These are phyloP conservation scores for Pelargonium citronellum DNA, from an alignment of 441 rosid genomes.

Conservation along the genomic window DNA sequence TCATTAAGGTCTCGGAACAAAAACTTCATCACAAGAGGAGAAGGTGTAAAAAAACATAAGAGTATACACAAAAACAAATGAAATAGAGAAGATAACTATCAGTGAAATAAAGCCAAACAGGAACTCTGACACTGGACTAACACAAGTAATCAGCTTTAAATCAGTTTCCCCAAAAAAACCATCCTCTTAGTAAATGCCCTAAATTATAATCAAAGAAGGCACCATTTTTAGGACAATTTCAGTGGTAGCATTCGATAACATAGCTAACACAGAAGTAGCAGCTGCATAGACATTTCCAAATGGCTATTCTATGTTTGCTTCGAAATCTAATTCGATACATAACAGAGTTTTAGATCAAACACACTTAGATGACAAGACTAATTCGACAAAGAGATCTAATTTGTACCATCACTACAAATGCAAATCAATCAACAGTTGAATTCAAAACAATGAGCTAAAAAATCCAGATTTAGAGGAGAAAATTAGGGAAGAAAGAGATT, in stretches of 20 bases:
- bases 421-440: no score
- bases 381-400: no score
- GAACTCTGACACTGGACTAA: neutral
- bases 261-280: neutral
- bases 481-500: conserved; percentile 16
- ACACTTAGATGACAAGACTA: no score
- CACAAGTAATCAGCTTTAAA: neutral
- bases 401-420: no score
- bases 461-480: neutral
- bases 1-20: neutral
- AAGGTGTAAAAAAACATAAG: neutral
- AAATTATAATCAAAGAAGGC: no score
- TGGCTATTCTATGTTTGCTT: neutral
- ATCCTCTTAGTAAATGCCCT: no score
- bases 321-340: neutral
- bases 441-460: no score
- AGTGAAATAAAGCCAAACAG: neutral
- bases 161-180: no score
- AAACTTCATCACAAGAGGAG: neutral
- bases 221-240: neutral
- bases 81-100: neutral
- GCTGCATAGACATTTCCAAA: neutral
- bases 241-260: neutral
- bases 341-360: neutral
- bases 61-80: neutral